Conservation (phyloP, 2,329 filamentous ascomycete species). For the Fonsecaea monophora region DNA sequence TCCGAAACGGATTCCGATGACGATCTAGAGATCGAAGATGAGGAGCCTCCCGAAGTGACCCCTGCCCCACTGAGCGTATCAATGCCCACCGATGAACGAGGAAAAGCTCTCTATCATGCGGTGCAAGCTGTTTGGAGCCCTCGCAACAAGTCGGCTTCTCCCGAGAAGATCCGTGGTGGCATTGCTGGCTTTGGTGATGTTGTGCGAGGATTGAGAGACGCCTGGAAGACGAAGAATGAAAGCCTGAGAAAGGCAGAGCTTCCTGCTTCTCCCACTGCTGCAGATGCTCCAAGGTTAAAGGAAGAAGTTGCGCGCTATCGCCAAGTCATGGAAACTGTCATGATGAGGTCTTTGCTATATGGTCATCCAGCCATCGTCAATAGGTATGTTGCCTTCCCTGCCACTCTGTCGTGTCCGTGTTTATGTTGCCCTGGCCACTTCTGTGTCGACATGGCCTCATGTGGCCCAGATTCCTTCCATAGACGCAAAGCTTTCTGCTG, state of each 20-base stretch:
- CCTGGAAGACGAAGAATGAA: slow-evolving; percentile 65
- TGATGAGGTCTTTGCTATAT: slow-evolving; percentile 51
- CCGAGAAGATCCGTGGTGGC: slow-evolving; percentile 61
- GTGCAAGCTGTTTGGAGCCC: slow-evolving; percentile 68
- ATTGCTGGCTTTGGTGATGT: slow-evolving; percentile 66
- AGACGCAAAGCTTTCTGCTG: slow-evolving; percentile 5
- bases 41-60: slow-evolving; percentile 60
- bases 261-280: slow-evolving; percentile 53
- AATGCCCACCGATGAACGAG: slow-evolving; percentile 58
- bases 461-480: not conserved
- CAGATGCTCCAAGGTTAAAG: slow-evolving; percentile 61
- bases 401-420: slow-evolving; percentile 13
- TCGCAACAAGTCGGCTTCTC: slow-evolving; percentile 57
- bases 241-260: slow-evolving; percentile 64
- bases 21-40: slow-evolving; percentile 58
- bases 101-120: slow-evolving; percentile 60
- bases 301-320: slow-evolving; percentile 65
- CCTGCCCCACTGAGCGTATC: slow-evolving; percentile 62
- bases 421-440: not conserved
- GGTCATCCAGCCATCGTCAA: slow-evolving; percentile 56
- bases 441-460: not conserved
- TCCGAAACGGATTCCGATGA: slow-evolving; percentile 56
- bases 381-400: slow-evolving; percentile 53
- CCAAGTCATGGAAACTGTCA: slow-evolving; percentile 61
- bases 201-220: slow-evolving; percentile 64